A percentile compares a stretch with the other conserved stretches of the same genome.
Evolutionary conservation across 768 basidiomycete species (phyloP).

Genomic region (Boletales sp.): DNA sequence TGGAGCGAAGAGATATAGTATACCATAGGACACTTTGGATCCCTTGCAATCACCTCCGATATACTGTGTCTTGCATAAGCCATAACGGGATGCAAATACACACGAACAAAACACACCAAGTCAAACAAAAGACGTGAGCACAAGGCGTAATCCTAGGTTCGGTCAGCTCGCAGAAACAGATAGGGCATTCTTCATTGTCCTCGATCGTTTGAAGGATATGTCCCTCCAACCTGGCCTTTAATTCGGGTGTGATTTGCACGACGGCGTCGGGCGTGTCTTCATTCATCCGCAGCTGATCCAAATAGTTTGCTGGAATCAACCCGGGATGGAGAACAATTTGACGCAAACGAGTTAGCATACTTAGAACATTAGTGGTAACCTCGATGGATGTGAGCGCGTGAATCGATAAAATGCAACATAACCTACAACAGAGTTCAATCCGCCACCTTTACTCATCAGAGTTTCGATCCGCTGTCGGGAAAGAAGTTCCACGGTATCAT

Average conservation of each 20-base stretch:
- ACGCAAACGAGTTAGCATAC: constrained; percentile 83
- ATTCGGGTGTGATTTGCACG: constrained; percentile 47
- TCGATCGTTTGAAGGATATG: constrained; percentile 66
- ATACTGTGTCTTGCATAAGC: constrained; percentile 43
- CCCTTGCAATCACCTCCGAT: constrained; percentile 62
- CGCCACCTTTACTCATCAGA: constrained; percentile 41
- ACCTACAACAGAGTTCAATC: constrained; percentile 41
- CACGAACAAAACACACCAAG: constrained; percentile 46
- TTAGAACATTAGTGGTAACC: constrained; percentile 68
- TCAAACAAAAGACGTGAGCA: constrained; percentile 66
- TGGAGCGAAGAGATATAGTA: not conserved
- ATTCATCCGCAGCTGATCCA: constrained; percentile 51
- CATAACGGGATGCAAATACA: not conserved
- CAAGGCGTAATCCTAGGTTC: constrained; percentile 75
- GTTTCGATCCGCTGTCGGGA: constrained; percentile 62
- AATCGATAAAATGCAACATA: not conserved
- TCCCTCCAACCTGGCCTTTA: constrained; percentile 53
- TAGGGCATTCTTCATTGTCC: constrained; percentile 79
- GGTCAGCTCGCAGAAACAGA: constrained; percentile 59
- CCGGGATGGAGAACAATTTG: constrained; percentile 80
- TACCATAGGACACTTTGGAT: constrained; percentile 84
- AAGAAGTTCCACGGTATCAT: constrained; percentile 63
- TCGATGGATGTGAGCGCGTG: constrained; percentile 24
- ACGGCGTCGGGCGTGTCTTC: constrained; percentile 21
- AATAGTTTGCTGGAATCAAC: constrained; percentile 66